A percentile compares a stretch with the other conserved stretches of the same genome.
Evolutionary conservation across 192 early-diverging fungal genomes (phyloP).

Genomic region (Chytriomyces sp.): DNA sequence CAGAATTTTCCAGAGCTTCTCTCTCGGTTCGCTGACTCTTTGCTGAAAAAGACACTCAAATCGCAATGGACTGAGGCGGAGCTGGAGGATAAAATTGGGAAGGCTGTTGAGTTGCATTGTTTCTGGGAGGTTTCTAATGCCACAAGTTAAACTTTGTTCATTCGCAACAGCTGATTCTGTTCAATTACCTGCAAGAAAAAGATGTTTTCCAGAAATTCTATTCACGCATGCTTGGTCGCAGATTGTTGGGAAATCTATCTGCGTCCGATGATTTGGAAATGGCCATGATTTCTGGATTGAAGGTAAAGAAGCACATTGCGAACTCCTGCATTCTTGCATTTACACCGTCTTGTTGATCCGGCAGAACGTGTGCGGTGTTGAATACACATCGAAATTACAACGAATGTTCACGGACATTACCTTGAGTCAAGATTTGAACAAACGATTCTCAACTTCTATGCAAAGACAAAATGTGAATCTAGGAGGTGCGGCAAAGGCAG

Average conservation of each 20-base stretch:
- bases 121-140: background rate
- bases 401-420: constrained; percentile 89
- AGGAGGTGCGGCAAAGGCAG: constrained; percentile 48
- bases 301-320: constrained; percentile 49
- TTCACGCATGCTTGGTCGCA: constrained; percentile 78
- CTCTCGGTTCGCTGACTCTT: constrained; percentile 77
- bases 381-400: constrained; percentile 85
- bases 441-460: constrained; percentile 53
- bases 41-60: constrained; percentile 71
- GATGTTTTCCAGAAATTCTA: constrained; percentile 94
- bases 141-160: background rate
- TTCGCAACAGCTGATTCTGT: constrained; percentile 64
- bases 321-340: background rate
- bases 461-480: constrained; percentile 47
- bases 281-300: constrained; percentile 79
- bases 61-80: constrained; percentile 57
- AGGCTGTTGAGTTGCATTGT: constrained; percentile 54
- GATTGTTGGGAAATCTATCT: constrained; percentile 75
- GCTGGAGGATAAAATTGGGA: constrained; percentile 67
- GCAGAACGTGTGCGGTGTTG: constrained; percentile 75
- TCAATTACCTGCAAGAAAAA: constrained; percentile 89
- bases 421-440: constrained; percentile 72
- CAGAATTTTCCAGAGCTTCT: constrained; percentile 76
- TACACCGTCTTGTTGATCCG: background rate
- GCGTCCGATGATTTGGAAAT: constrained; percentile 79